phyloP scores from a whole-genome alignment of 1,139 yeast species.

The Pichia sp. region DNA sequence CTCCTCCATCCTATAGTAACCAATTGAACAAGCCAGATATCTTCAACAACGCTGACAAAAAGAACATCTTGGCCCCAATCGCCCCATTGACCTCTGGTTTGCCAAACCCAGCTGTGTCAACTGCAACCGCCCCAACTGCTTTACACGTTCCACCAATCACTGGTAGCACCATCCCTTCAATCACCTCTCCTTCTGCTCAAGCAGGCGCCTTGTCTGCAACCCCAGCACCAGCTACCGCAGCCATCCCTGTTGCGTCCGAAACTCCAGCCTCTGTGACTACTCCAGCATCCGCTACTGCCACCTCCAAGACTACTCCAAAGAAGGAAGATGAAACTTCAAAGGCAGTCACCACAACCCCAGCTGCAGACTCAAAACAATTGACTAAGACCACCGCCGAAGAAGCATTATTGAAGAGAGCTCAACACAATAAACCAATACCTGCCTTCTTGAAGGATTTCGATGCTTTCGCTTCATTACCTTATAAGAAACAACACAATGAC shows the following conservation, averaged over 20 bases:
- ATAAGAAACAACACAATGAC: constrained; percentile 82
- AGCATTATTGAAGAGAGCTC: constrained; percentile 41
- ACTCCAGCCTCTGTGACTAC: constrained; percentile 15
- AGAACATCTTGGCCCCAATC: constrained; percentile 9
- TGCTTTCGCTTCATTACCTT: constrained; percentile 71
- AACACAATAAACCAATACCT: constrained; percentile 75
- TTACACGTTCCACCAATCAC: constrained; percentile 8
- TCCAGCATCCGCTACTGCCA: background rate
- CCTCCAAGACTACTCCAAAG: background rate
- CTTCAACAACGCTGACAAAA: constrained; percentile 18
- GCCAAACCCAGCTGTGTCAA: background rate
- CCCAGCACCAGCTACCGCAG: background rate
- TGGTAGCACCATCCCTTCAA: constrained; percentile 8
- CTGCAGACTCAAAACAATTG: constrained; percentile 17
- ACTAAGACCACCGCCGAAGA: constrained; percentile 22
- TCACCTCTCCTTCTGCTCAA: constrained; percentile 20
- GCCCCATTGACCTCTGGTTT: constrained; percentile 8
- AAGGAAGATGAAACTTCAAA: constrained; percentile 7
- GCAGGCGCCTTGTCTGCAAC: constrained; percentile 7
- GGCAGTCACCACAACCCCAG: background rate
- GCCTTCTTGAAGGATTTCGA: constrained; percentile 83
- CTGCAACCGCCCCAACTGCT: constrained; percentile 18
- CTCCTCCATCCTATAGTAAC: constrained; percentile 22
- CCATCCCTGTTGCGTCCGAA: background rate
- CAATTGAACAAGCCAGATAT: constrained; percentile 24